Evolutionary conservation across 805 yeast genomes (phyloP), one percentile per base, ranked within the genome.

Genomic region (Pichia deserticola): DNA sequence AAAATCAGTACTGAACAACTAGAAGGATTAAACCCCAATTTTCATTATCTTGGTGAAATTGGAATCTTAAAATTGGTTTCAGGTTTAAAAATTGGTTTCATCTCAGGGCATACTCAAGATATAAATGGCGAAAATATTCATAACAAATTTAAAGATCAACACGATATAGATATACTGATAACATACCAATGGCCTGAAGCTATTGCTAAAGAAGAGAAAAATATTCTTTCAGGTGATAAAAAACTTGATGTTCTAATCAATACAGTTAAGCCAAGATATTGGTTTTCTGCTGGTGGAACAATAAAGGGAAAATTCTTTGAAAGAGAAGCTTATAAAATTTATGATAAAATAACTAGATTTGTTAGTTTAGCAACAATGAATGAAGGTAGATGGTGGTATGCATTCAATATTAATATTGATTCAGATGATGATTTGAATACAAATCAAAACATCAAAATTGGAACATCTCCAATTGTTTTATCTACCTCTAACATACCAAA

Each of bases 331-430:
- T 81, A 86, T 59, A 55, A 68, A 46, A 50, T 48, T 10, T 48
- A 45, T 32, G 71, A 65, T 0, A 58, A 71, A 12, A 59, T 74
- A 1, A 78, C 89, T 0, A 69, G 95, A 47, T 84, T 84, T 57
- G 74, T 87, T 13, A 81, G 89, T 60, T 61, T 87, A 44, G 85
- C 79, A 0, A 70, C 72, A 44, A 84, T 73, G 61, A 84, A 82
- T 0, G 71, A 72, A 9, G 74, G 69, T 3, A 77, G 76, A 60
- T 88, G 92, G 90, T 82, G 80, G 53, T 88, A 87, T 67, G 96
- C 95, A 0, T 86, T 86, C 54, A 72, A 71, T 36, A 46, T 79
- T 32, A 60, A 60, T 45, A 49, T 63, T 33, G 68, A 63, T 20
- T 60, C 61, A 43, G 11, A 48, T 36, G n/a, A 6, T 5, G 12